phyloP scores from a whole-genome alignment of 345 rosid species.

The Populus pruinosa region DNA sequence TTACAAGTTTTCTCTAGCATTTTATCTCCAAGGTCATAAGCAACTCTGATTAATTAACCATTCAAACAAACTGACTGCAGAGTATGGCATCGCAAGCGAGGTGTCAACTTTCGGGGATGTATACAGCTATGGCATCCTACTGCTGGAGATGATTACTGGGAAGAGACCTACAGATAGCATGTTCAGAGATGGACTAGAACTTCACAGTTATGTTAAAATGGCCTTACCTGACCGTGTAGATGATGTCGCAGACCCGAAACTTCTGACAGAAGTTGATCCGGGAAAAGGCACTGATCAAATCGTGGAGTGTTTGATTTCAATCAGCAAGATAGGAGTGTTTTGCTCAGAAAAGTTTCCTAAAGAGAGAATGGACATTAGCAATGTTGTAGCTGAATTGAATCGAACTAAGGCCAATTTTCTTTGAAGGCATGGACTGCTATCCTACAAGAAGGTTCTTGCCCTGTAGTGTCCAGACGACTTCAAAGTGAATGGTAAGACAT shows the following conservation, averaged over 20 bases:
- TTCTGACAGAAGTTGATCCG: not conserved
- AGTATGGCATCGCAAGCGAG: conserved; percentile 7
- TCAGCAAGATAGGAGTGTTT: not conserved
- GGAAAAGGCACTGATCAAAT: not conserved
- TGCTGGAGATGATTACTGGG: conserved; percentile 30
- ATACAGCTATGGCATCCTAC: conserved; percentile 35
- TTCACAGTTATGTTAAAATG: not conserved
- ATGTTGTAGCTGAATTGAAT: not conserved
- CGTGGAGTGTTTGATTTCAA: not conserved
- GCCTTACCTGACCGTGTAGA: not conserved
- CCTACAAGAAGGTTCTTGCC: no score
- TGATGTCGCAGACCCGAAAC: not conserved
- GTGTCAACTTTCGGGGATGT: conserved; percentile 12
- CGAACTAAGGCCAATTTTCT: not conserved
- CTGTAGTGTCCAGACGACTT: no score
- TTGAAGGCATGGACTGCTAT: not conserved
- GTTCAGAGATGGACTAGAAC: not conserved
- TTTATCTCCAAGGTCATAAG: not conserved
- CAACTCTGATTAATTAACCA: not conserved
- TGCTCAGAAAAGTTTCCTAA: not conserved
- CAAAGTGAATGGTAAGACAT: no score
- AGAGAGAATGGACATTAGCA: not conserved
- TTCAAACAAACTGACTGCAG: conserved; percentile 6
- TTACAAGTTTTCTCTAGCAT: not conserved
- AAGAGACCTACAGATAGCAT: conserved; percentile 15